These are phyloP conservation scores for Terana coerulea DNA, from an alignment of 768 basidiomycete genomes.

Conservation along the genomic window DNA sequence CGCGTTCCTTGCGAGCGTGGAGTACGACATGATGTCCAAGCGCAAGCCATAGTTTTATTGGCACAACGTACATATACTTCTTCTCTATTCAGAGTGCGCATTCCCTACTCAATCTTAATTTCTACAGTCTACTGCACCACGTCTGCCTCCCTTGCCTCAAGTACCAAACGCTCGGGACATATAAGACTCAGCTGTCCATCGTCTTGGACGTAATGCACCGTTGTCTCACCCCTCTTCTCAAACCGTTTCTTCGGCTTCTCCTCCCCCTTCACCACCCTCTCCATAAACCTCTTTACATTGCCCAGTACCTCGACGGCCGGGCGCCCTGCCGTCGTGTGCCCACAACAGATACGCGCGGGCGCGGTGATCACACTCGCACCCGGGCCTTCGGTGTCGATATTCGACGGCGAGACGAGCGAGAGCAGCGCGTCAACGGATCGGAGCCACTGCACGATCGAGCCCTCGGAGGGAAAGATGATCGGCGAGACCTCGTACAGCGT, in stretches of 20 bases:
- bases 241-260: slow-evolving; percentile 32
- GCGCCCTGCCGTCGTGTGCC: slow-evolving; percentile 42
- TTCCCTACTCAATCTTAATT: not conserved
- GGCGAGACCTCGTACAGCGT: slow-evolving; percentile 51
- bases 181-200: slow-evolving; percentile 40
- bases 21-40: slow-evolving; percentile 47
- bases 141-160: slow-evolving; percentile 32
- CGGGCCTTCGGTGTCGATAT: too few relatives aligned
- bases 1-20: slow-evolving; percentile 61
- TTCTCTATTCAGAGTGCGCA: not conserved
- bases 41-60: too few relatives aligned
- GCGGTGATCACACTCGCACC: not conserved
- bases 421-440: slow-evolving; percentile 39
- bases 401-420: too few relatives aligned
- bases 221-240: slow-evolving; percentile 62
- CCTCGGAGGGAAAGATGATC: slow-evolving; percentile 53
- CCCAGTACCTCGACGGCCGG: slow-evolving; percentile 45
- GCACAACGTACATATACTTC: not conserved
- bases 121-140: not conserved
- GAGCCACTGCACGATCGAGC: slow-evolving; percentile 50
- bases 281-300: slow-evolving; percentile 41
- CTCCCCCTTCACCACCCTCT: slow-evolving; percentile 40
- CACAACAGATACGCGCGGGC: slow-evolving; percentile 38
- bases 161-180: slow-evolving; percentile 46
- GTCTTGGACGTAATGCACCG: slow-evolving; percentile 45